These are phyloP conservation scores for Populus hybrid DNA, from an alignment of 441 rosid species.

Conservation along the genomic window DNA sequence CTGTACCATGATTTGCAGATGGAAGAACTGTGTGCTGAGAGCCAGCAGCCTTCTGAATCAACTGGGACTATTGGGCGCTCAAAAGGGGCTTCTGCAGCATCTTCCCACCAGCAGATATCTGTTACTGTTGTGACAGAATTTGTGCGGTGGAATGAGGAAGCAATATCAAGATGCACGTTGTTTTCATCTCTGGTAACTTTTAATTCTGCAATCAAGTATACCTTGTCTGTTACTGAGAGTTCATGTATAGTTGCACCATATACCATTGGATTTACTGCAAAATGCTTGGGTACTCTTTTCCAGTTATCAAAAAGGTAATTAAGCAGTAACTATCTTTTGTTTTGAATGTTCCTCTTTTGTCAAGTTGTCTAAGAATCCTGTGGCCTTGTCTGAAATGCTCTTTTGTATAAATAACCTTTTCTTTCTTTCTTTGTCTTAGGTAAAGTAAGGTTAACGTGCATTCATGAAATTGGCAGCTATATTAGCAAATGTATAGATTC, in stretches of 20 bases:
- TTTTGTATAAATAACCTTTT: neutral
- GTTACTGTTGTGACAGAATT: conserved; percentile 96
- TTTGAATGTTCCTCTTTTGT: neutral
- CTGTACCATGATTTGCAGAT: conserved; percentile 48
- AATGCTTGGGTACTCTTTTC: neutral
- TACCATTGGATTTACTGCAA: neutral
- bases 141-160: conserved; percentile 98
- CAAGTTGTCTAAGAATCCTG: neutral
- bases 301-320: neutral
- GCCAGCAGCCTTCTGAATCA: conserved; percentile 71
- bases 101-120: conserved; percentile 90
- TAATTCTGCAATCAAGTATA: conserved; percentile 8
- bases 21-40: conserved; percentile 90
- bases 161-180: conserved; percentile 86
- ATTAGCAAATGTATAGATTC: neutral
- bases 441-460: neutral
- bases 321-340: neutral
- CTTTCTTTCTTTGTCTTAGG: neutral
- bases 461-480: neutral
- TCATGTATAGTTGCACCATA: neutral
- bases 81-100: conserved; percentile 80
- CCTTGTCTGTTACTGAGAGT: neutral
- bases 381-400: neutral
- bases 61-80: conserved; percentile 92
- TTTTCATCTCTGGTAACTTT: conserved; percentile 82